Conservation (phyloP, 1,284 basidiomycete species). For the Calocybe gambosa region DNA sequence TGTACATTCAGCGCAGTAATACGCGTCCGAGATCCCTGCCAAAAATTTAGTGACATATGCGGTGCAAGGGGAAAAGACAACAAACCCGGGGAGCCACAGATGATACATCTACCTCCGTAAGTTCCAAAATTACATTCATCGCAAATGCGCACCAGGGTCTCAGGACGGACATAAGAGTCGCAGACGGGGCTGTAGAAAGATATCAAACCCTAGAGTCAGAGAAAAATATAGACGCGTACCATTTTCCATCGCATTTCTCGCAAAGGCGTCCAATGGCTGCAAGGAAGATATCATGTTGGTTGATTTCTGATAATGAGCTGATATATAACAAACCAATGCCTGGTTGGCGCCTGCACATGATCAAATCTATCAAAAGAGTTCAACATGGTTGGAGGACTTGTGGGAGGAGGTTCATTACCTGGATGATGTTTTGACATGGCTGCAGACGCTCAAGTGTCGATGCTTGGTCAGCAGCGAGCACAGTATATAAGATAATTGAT, state of each 20-base stretch:
- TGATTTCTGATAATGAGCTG: conserved; percentile 1
- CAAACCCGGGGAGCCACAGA: conserved; percentile 89
- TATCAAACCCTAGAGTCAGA: background rate
- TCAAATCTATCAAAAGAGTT: conserved; percentile 59
- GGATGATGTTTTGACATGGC: conserved; percentile 90
- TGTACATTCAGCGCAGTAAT: conserved; percentile 96
- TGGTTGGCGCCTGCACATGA: conserved; percentile 95
- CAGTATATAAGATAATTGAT: background rate
- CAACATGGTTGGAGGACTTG: background rate
- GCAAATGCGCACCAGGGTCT: conserved; percentile 96
- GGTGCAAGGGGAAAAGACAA: conserved; percentile 6
- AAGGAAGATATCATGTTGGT: conserved; percentile 1
- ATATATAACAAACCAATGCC: conserved; percentile 71
- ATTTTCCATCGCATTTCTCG: conserved; percentile 99
- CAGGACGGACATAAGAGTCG: conserved; percentile 98
- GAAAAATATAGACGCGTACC: conserved; percentile 47
- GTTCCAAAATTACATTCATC: conserved; percentile 99
- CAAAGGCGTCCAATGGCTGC: conserved; percentile 93
- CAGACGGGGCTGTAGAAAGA: conserved; percentile 77
- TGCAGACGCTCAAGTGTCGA: conserved; percentile 14
- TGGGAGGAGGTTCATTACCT: conserved; percentile 40
- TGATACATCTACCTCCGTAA: conserved; percentile 95
- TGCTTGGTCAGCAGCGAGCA: conserved; percentile 10
- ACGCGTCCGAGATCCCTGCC: conserved; percentile 91
- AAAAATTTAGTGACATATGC: background rate